Percentiles rank a stretch among this genome's conserved stretches.
Conservation (phyloP, 139 green algal species). For the Tetraselmis chui region DNA sequence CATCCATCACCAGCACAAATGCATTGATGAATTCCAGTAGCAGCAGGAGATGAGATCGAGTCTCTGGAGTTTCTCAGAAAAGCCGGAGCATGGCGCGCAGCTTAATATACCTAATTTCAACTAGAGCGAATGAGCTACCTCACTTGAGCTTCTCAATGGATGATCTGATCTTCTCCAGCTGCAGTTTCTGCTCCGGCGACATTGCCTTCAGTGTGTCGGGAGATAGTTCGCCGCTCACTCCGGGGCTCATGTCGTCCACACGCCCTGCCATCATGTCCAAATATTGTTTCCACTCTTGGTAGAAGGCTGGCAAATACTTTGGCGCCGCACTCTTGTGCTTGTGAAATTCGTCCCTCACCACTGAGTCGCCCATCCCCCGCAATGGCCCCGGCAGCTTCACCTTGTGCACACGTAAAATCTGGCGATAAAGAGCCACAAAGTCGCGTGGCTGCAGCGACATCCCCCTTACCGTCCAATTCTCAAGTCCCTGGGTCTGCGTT, state of each 20-base stretch:
- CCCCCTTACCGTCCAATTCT: not conserved
- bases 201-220: constrained; percentile 26
- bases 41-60: too few species aligned
- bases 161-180: constrained; percentile 37
- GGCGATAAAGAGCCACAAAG: constrained; percentile 40
- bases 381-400: constrained; percentile 54
- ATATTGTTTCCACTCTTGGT: constrained; percentile 60
- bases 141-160: not conserved
- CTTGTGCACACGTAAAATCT: constrained; percentile 57
- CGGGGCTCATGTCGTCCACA: constrained; percentile 15
- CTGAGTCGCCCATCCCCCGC: constrained; percentile 57
- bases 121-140: too few species aligned
- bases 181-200: constrained; percentile 43
- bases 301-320: constrained; percentile 64
- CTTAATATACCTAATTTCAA: too few species aligned
- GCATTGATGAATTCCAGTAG: too few species aligned
- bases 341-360: constrained; percentile 56
- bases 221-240: constrained; percentile 23
- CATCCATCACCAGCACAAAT: too few species aligned
- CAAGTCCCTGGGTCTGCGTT: not conserved
- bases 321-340: constrained; percentile 45
- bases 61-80: too few species aligned
- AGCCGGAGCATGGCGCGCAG: too few species aligned
- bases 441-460: constrained; percentile 5
- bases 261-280: constrained; percentile 35